Evolutionary conservation across 1,284 basidiomycete genomes (phyloP).

Genomic region (Thecaphora thlaspeos): DNA sequence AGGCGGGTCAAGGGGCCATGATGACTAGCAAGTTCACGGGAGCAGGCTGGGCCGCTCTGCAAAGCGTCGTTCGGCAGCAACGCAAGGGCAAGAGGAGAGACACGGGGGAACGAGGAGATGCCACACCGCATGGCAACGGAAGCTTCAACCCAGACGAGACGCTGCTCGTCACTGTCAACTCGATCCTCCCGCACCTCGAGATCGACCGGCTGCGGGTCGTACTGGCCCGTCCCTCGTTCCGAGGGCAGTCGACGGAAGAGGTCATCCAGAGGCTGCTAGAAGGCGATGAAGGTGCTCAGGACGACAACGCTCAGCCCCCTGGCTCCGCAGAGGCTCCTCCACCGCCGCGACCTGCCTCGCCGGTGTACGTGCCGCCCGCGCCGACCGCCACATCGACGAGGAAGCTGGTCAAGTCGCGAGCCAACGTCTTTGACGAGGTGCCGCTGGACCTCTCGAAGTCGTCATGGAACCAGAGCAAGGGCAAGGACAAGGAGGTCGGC

Average conservation of each 20-base stretch:
- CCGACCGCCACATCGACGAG: too few relatives aligned
- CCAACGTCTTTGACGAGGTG: constrained; percentile 33
- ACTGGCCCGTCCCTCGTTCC: constrained; percentile 21
- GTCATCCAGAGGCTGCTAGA: constrained; percentile 33
- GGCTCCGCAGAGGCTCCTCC: neutral
- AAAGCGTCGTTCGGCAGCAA: constrained; percentile 1
- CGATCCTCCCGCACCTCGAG: constrained; percentile 31
- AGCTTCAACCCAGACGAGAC: constrained; percentile 6
- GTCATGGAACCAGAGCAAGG: constrained; percentile 1
- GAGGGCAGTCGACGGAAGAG: constrained; percentile 20
- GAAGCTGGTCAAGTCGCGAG: constrained; percentile 18
- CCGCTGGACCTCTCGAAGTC: constrained; percentile 18
- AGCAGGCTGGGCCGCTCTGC: constrained; percentile 22
- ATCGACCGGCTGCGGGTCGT: constrained; percentile 13
- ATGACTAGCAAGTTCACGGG: constrained; percentile 15
- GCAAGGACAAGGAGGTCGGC: constrained; percentile 8
- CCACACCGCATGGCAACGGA: too few relatives aligned
- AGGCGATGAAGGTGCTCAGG: constrained; percentile 20
- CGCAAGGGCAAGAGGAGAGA: too few relatives aligned
- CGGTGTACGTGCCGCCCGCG: too few relatives aligned
- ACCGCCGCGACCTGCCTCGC: neutral
- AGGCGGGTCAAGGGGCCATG: too few relatives aligned
- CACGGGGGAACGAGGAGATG: too few relatives aligned
- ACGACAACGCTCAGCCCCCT: neutral
- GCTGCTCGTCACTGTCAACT: constrained; percentile 21